Evolutionary conservation across 768 basidiomycete genomes (phyloP), one percentile per base, ranked within the genome.

Genomic region (Cystobasidiopsis lactophilus): DNA sequence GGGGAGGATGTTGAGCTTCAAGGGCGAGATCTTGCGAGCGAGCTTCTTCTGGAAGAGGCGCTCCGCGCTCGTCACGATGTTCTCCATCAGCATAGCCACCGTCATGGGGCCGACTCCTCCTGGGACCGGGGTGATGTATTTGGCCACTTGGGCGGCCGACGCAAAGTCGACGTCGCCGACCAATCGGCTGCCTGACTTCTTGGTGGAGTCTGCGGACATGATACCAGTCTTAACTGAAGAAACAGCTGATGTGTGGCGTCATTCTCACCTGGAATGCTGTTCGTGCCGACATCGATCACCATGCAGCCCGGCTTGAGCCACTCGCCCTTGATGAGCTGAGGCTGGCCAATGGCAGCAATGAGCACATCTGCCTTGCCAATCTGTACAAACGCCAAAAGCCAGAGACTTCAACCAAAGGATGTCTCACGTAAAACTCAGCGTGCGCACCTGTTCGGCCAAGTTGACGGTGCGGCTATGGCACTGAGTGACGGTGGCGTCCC

Each of bases 51-150:
- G 76, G 74, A 82, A 88, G 48, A 77, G 73, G 49, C 83, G 77
- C 66, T 82, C 75, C 23, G 89, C 88, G 45, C 85, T 80, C 57
- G 73, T 70, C 59, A 85, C 70, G 1, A 89, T 91, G 69, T 96
- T 98, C 63, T 78, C 75, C 89, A 98, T 95, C 57, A 98, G 77
- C 71, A 95, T 74, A 21, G 93, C 93, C 53, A 98, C 93, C 14
- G 93, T 98, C 89, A 96, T 93, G n/a, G 93, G 93, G 13, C 93
- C 93, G 50, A 98, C 93, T 53, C 93, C 93, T 66, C 93, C 93
- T 0, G 93, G 93, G 24, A 98, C 93, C 21, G 93, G 93, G 0
- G 93, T 98, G 62, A 98, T 93, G 68, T 80, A 70, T 1, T 84
- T 82, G 1, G 93, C 91, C 54, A 80, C 76, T 41, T 70, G 63